Base-by-base conservation (phyloP, 352 stramenopile genomes). In the Phytopythium vexans region DNA sequence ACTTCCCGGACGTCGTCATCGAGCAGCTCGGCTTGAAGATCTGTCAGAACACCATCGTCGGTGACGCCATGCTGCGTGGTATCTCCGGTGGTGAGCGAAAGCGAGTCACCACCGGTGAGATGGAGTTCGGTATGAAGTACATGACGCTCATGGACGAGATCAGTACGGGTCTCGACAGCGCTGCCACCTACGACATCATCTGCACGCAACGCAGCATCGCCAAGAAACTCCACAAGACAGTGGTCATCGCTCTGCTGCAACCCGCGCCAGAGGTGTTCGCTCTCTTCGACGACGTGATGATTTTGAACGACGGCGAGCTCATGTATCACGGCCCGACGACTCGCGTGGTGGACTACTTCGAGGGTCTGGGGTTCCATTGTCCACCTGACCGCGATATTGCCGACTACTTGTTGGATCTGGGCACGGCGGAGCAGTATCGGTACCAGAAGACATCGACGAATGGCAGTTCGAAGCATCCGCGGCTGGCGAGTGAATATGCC, bases 131-230 rank as follows among this genome's bases (percentile, higher is more conserved):
- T 49, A 66, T 73, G 44, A 78, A 83, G 59, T 83, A 77, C 50
- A 70, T 97, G 37, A 56, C 79, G n/a, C 78, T 92, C 40, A 80
- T 82, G 60, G 92, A 98, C 64, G 84, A 96, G 71, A 96, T 98
- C 56, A 94, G 78, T 58, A 98, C 90, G 27, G 94, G 94, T 5
- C 79, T 98, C 60, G 51, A 89, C 88, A 66, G 65, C 83, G 47
- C 67, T 75, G 33, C 90, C 58, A 71, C 60, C 11, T 70, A 52
- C 45, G 62, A 70, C 16, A 70, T 70, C 57, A 62, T 70, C 49
- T 58, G 41, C n/a, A 70, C 56, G 16, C 62, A 70, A 47, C 62
- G 62, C 42, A 59, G 58, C 12, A 46, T 67, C 0, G 62, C 62
- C 11, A 40, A 48, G 27, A 70, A 39, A 16, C 50, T 70, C 2